Base-by-base conservation (phyloP, 805 yeast genomes). In the Yarrowia deformans region DNA sequence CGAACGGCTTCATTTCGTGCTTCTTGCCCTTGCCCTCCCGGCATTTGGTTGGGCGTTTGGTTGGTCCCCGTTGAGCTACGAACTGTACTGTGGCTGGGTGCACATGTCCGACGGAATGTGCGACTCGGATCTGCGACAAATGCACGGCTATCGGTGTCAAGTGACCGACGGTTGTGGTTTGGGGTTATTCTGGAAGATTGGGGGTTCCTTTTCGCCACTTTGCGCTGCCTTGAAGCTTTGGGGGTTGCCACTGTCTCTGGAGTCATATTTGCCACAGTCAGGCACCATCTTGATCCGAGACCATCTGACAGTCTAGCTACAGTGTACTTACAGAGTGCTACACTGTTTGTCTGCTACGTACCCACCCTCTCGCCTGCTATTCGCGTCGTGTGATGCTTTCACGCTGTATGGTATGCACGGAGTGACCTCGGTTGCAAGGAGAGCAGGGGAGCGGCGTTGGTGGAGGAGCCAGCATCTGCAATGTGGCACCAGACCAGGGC, bases 91-190 rank as follows among this genome's bases (percentile, higher is more conserved):
- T 23, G 29, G 29, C 29, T 23, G 29, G 29, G 29, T 23, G 29
- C 4, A 23, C 29, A 23, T 23, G 29, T 23, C 29, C 29, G 29
- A 23, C 35, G 18, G 32, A 12, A 14, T 9, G 32, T 4, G 54
- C 60, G 60, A 54, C 60, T 23, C 60, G 60, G 60, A 54, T 54
- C 60, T 54, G 60, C 60, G 60, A 54, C 60, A 37, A 8, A 54
- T 16, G 60, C 60, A 54, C 60, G 60, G 60, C 45, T 54, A 54
- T 54, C 60, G 60, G 12, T 16, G 45, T 35, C 4, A 9, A 43
- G 45, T 23, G 58, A 34, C 60, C 40, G n/a, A 52, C 56, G 29
- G 42, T 50, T 39, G 55, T 23, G 55, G 5, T 10, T 16, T 16
- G 37, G 8, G 8, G 37, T 8, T 34, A 1, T 32, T 49, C 55